phyloP scores from a whole-genome alignment of 768 basidiomycete species.

The Gymnopilus dilepis region DNA sequence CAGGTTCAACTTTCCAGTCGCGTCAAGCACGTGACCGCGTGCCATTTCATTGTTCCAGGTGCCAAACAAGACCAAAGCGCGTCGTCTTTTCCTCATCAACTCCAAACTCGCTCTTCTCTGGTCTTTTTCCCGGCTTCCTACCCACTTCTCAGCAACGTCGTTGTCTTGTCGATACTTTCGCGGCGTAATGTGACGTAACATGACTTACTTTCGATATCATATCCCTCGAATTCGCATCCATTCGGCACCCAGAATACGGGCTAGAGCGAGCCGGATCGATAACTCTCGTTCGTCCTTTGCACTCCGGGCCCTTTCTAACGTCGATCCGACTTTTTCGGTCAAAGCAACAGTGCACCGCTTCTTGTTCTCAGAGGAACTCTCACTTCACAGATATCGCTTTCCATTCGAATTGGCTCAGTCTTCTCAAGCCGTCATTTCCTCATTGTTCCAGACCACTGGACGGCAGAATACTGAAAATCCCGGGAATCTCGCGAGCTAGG shows the following conservation, averaged over 20 bases:
- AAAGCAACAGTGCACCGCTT: background rate
- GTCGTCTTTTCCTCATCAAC: too few species aligned
- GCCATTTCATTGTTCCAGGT: background rate
- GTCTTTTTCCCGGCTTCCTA: background rate
- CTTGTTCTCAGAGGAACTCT: background rate
- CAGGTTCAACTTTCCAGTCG: slow-evolving; percentile 7
- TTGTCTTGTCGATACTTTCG: too few species aligned
- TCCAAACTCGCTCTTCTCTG: background rate
- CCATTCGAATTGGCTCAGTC: background rate
- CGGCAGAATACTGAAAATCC: too few species aligned
- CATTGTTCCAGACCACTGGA: background rate
- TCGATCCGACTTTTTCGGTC: background rate
- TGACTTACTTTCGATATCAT: too few species aligned
- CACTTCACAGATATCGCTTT: background rate
- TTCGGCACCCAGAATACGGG: background rate
- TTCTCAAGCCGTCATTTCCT: background rate
- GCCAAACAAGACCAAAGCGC: background rate
- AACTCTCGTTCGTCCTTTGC: background rate
- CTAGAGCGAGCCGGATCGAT: background rate
- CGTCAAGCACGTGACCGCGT: slow-evolving; percentile 6
- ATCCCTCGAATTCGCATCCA: background rate
- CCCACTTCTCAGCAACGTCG: background rate
- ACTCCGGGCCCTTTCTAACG: background rate
- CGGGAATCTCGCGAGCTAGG: background rate
- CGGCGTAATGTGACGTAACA: too few species aligned